Percentiles rank a stretch among this genome's conserved stretches.
phyloP scores from a whole-genome alignment of 768 basidiomycete genomes.

The Suillus tomentosus region DNA sequence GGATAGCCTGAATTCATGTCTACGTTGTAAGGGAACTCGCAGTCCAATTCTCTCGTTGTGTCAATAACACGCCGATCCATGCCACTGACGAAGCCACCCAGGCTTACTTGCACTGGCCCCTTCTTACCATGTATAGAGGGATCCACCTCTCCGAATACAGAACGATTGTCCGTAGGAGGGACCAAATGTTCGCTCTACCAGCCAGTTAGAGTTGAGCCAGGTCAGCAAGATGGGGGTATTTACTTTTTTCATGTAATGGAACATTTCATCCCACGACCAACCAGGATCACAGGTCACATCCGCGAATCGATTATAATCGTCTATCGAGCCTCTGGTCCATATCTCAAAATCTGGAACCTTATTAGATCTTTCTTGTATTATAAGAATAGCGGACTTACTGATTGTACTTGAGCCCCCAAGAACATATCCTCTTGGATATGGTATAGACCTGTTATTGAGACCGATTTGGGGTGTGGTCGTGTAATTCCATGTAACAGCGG shows the following conservation, averaged over 20 bases:
- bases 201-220: background rate
- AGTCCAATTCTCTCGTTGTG: background rate
- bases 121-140: background rate
- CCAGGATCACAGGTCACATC: background rate
- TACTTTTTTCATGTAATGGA: background rate
- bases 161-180: background rate
- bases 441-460: background rate
- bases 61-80: background rate
- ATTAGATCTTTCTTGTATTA: background rate
- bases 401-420: background rate
- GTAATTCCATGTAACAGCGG: background rate
- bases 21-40: background rate
- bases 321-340: background rate
- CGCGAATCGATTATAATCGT: background rate
- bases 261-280: background rate
- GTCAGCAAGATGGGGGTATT: background rate
- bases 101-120: background rate
- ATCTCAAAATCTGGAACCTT: background rate
- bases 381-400: background rate
- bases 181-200: background rate
- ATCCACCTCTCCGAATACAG: background rate
- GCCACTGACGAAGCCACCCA: background rate
- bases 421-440: background rate
- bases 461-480: background rate
- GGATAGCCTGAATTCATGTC: background rate